Base-by-base conservation (phyloP, 805 yeast species). In the Peterozyma toletana region DNA sequence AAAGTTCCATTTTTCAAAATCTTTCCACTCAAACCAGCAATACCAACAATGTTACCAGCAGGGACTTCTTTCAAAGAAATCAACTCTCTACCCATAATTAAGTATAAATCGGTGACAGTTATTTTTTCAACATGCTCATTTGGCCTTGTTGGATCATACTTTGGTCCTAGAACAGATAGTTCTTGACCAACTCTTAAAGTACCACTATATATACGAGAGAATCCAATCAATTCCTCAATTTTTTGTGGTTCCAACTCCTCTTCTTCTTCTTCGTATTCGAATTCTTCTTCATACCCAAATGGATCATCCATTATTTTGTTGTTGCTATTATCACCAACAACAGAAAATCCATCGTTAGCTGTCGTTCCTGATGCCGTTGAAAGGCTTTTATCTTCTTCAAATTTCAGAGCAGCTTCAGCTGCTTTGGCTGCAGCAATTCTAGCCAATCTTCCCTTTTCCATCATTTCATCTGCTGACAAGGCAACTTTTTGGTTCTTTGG, bases 31-130 rank as follows among this genome's bases (percentile, higher is more conserved):
- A 93, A 70, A 0, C 99, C 98, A 33, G 89, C 91, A 40, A 93
- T 83, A 41, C 97, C 99, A 6, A 87, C 95, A 48, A 93, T 88
- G 52, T 86, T 88, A 30, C 99, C 99, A 1, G 97, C 91, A 2
- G 96, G 96, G 5, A 91, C 96, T 14, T 72, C 73, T 37, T 82
- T 75, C 49, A 93, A 68, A 2, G 90, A 72, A 2, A 89, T 78
- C 33, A 91, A 66, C 47, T 93, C 97, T 50, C 91, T 71, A 15
- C 99, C 99, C 98, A 93, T 93, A 43, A 93, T 69, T 44, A 93
- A 64, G 54, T 78, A 90, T 35, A 93, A 64, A 37, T 82, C 85
- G 5, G 84, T 74, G 33, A 93, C 73, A 11, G 71, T 77, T 1
- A 84, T 76, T 6, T 71, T 73, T 29, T 76, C 66, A 29, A 73